Evolutionary conservation across 495 filamentous ascomycete species (phyloP), one percentile per base, ranked within the genome.

Genomic region (Penicillium ochrochloron): DNA sequence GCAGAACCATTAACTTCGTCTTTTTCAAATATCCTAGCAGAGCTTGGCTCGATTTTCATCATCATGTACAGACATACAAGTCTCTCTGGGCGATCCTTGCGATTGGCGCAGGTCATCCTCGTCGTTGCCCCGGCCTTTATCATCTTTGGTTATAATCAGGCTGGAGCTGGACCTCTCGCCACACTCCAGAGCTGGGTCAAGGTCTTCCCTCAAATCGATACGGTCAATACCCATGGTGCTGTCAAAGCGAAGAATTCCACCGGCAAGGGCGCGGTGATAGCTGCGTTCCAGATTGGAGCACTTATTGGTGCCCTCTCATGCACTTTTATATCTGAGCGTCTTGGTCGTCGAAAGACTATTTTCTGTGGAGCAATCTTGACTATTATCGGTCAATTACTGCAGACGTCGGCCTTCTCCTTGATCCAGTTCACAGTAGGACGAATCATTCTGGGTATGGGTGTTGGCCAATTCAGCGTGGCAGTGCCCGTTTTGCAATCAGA

Each of bases 271-370:
- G 76, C 75, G 19, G 77, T 81, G 6, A 76, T 78, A 29, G 78
- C 76, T 1, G 71, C 78, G 11, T 79, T 79, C 56, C 75, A 80
- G 59, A 56, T 84, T 25, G 81, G 81, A 7, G 79, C 76, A 19
- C 75, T 82, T 1, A 33, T 79, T 15, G 81, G 81, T 10, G 75
- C 80, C 7, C 69, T 82, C 11, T 70, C 76, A 7, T 76, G 74
- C 46, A 73, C 76, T 19, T 59, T 66, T 14, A 50, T 80, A 0
- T 73, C 80, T 21, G 86, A 89, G 46, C 75, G 77, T 23, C 61
- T 83, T 21, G 85, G 85, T 19, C 79, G 85, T 35, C 84, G 86
- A 39, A 84, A 78, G 72, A 82, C 82, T 3, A 84, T 88, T 56
- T 82, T 82, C 37, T 33, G 85, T 3, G 85, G 83, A 25, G 72